Evolutionary conservation across 176 grass and related monocot genomes (phyloP), one percentile per base, ranked within the genome.

Genomic region (Rhipidocladum racemiflorum): DNA sequence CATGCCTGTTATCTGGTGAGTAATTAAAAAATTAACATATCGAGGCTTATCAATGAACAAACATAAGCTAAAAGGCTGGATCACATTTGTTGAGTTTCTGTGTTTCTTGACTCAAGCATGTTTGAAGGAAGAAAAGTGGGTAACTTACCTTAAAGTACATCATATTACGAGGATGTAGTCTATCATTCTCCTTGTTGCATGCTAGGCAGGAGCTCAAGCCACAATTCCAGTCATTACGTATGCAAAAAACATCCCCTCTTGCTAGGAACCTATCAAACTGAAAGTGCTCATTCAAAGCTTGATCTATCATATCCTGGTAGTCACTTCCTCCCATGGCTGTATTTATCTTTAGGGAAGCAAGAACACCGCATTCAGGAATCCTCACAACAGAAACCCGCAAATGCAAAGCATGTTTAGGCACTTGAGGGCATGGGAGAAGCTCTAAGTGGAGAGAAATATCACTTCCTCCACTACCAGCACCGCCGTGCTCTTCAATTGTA

Each of bases 251-350:
- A 91, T 95, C 92, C 11, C 89, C 96, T 85, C 83, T 93, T 77
- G 92, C 90, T 46, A 99, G 57, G 61, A 99, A 86, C 38, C 92
- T 85, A 84, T 99, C 96, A 73, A 91, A 91, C 78, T 71, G 91
- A 42, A 95, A 99, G 68, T 90, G 82, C 21, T 93, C 89, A 68
- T 93, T 91, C 73, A 99, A 72, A 68, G 85, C 85, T 75, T 79
- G 82, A 93, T 98, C 95, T 49, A 93, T 80, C 88, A 91, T 90
- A 78, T 93, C 81, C 78, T 99, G 96, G 48, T 92, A 91, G 45
- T 95, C 92, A 84, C 82, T 85, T 78, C 36, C 85, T 89, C 88
- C 87, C 32, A 76, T 70, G 21, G 80, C 53, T 24, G 82, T 87
- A 78, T 95, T 93, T 85, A 84, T 86, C 73, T 87, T 91, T 49